Percentiles rank a stretch among this genome's conserved stretches.
phyloP scores from a whole-genome alignment of 345 rosid genomes.

The Aethionema arabicum region DNA sequence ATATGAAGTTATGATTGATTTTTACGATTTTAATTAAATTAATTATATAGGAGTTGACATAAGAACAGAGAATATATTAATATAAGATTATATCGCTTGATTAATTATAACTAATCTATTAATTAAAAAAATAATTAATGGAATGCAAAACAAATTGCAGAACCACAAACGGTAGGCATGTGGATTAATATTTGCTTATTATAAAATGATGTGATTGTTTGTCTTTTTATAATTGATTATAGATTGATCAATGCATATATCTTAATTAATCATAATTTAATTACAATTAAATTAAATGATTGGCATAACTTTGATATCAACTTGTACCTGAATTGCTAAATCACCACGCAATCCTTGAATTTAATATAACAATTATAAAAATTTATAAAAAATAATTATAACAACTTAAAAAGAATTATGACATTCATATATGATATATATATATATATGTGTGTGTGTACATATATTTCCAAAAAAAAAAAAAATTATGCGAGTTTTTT shows the following conservation, averaged over 20 bases:
- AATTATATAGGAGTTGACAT: slow-evolving; percentile 30
- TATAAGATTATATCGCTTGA: slow-evolving; percentile 9
- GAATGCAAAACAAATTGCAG: slow-evolving; percentile 20
- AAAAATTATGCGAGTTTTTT: no score
- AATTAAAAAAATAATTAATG: neutral
- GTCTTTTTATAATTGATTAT: neutral
- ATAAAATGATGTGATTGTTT: slow-evolving; percentile 12
- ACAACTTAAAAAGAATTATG: no score
- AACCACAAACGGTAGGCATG: slow-evolving; percentile 28
- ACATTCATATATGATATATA: no score
- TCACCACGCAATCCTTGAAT: neutral
- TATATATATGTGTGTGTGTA: no score
- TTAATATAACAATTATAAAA: no score
- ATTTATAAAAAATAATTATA: no score
- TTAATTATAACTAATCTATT: neutral
- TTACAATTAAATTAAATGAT: slow-evolving; percentile 10
- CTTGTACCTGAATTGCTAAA: slow-evolving; percentile 15
- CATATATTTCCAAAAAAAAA: no score
- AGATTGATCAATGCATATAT: slow-evolving; percentile 15
- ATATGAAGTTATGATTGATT: slow-evolving; percentile 9
- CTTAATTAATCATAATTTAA: neutral
- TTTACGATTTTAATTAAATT: slow-evolving; percentile 3
- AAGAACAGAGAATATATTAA: neutral
- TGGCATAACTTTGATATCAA: slow-evolving; percentile 11
- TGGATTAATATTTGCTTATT: slow-evolving; percentile 24